These are phyloP conservation scores for Hanseniaspora mollemarum DNA, from an alignment of 805 yeast species.

Conservation along the genomic window DNA sequence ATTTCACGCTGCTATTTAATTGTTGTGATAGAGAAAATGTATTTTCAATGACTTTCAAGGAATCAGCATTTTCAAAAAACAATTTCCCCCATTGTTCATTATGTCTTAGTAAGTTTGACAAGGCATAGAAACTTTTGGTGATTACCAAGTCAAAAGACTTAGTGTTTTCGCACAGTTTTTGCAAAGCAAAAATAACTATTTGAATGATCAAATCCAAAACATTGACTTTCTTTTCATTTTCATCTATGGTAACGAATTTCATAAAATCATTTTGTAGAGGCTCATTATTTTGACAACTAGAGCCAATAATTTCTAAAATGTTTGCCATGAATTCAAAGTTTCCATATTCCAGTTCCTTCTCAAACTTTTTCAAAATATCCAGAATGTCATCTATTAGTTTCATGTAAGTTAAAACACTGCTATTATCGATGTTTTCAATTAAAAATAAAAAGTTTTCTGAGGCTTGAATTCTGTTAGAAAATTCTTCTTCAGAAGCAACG, in stretches of 20 bases:
- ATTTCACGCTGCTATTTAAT: constrained; percentile 16
- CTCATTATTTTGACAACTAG: constrained; percentile 70
- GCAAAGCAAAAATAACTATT: not conserved
- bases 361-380: constrained; percentile 5
- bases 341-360: constrained; percentile 44
- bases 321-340: constrained; percentile 69
- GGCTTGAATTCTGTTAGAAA: constrained; percentile 58
- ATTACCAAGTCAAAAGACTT: constrained; percentile 27
- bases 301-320: constrained; percentile 45
- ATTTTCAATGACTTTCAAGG: constrained; percentile 50
- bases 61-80: constrained; percentile 35
- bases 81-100: constrained; percentile 42
- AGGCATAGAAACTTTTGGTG: constrained; percentile 64
- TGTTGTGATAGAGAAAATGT: constrained; percentile 30
- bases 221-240: constrained; percentile 10
- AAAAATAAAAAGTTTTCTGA: constrained; percentile 88
- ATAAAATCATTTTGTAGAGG: constrained; percentile 58
- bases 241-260: constrained; percentile 39
- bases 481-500: constrained; percentile 4
- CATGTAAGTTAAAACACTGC: constrained; percentile 37
- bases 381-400: constrained; percentile 13
- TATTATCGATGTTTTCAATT: constrained; percentile 86
- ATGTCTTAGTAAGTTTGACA: constrained; percentile 64
- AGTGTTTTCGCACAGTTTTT: not conserved
- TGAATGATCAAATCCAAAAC: constrained; percentile 10